Base-by-base conservation (phyloP, 345 rosid genomes). In the Psidium guajava region DNA sequence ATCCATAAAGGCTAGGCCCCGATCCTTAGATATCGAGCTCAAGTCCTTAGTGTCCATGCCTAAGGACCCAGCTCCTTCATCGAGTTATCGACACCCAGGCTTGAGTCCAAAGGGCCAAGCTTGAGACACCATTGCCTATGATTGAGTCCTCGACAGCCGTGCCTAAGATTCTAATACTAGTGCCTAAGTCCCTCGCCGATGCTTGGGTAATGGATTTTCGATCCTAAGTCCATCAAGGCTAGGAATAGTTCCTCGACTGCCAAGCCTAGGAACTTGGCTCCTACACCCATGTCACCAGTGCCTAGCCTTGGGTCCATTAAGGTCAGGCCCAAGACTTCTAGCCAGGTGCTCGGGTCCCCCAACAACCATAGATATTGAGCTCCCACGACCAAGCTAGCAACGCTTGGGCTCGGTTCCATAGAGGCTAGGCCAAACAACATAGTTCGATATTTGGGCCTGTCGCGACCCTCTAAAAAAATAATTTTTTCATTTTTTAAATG, bases 401-500 rank as follows among this genome's bases (percentile, higher is more conserved):
- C 8, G 11, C 75, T 27, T 61, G 21, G 40, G 74, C 44, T 8
- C 40, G 2, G 15, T 36, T 61, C n/a, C 74, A 61, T 61, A 27
- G 5, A 64, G 42, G 75, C 3, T 0, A 0, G 6, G 44, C 75
- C 32, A 0, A 0, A 8, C 42, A 64, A 44, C 11, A 16, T 2
- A 2, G 3, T 21, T 61, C 1, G 1, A 0, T 6, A 8, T 22
- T 0, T 1, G 6, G 4, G 42, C n/a, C n/a, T n/a, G n/a, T n/a
- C n/a, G n/a, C n/a, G n/a, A n/a, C n/a, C n/a, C n/a, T n/a, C n/a
- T n/a, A n/a, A n/a, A n/a, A n/a, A n/a, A n/a, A n/a, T n/a, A n/a
- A n/a, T n/a, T n/a, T n/a, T n/a, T n/a, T n/a, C n/a, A n/a, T n/a
- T n/a, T n/a, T n/a, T n/a, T n/a, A n/a, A n/a, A n/a, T n/a, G n/a